Base-by-base conservation (phyloP, 2,329 filamentous ascomycete species). In the Zelopaecilomyces penicillatus region DNA sequence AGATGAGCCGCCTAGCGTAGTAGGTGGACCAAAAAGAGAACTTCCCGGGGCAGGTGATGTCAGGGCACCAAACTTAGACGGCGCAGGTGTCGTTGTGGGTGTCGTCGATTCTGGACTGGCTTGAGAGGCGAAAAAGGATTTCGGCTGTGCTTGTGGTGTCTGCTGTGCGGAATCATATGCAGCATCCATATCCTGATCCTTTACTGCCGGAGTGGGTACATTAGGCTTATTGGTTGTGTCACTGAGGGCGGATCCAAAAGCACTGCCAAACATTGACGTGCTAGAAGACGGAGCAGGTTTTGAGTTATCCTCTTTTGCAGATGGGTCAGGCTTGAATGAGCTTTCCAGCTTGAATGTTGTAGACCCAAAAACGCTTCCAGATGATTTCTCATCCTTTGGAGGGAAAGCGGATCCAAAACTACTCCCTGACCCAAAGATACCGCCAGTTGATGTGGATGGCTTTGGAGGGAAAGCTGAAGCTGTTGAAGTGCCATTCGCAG, bases 321-420 rank as follows among this genome's bases (percentile, higher is more conserved):
- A 71, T 5, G 76, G 73, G 51, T 86, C 82, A 6, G 73, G 71
- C 55, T 81, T 79, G 65, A 87, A 88, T 2, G 77, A 81, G 30
- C 78, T 82, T 34, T 75, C 74, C 11, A 87, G 68, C 53, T 84
- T 83, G 65, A 87, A 87, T 0, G 76, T 73, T 11, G 68, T 64
- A n/a, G 71, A 71, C 28, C 69, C 72, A 55, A 78, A 74, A 6
- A 49, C 59, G 41, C 45, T 54, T 59, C 63, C 31, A 44, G 58
- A 32, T 40, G 61, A 45, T 29, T 61, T 58, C 12, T 58, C 55
- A 19, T 59, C 43, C 42, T 60, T 49, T 40, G 57, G 36, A 5
- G 58, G 50, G 42, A 61, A 61, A 5, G 54, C 52, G 11, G 54
- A 55, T 6, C 56, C 56, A 29, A 55, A 55, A 12, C 52, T 51